Evolutionary conservation across 495 filamentous ascomycete species (phyloP), one percentile per base, ranked within the genome.

Genomic region (Talaromyces adpressus): DNA sequence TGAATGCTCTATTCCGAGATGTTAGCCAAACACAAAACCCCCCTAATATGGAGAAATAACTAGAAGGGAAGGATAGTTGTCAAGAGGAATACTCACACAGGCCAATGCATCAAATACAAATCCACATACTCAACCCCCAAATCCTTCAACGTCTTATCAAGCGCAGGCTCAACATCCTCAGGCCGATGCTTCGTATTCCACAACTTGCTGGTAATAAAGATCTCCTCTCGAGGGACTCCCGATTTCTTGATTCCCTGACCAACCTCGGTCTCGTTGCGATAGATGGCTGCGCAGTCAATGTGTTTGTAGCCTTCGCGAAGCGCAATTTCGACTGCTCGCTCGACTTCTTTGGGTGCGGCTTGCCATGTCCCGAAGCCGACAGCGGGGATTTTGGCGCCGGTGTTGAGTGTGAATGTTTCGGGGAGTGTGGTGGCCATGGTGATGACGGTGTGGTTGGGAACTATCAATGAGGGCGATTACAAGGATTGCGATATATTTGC

Each of bases 61-160:
- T 30, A 30, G 29, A 30, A 30, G 29, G 18, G 45, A 3, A 20
- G 12, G 18, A 49, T 49, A 49, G 14, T 22, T 23, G 8, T 23
- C 20, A 0, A 7, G 8, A 57, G 6, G 54, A 18, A 57, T 52
- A 54, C 52, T 20, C 20, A 54, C 52, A 57, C 54, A 29, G 54
- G 54, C 54, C 54, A 57, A 57, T 57, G 39, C 32, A 70, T 64
- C 20, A 68, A 79, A 73, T 91, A 92, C 66, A 90, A 78, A 73
- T 93, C 90, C 4, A 93, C 85, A 74, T 92, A 91, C 39, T 89
- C 85, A 41, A 91, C 69, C 20, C 85, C 82, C n/a, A 93, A 78
- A 64, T 87, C 88, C 65, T 84, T 77, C 64, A 93, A 81, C 18
- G 88, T 91, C 16, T 70, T 73, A 30, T 81, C 77, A 62, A 93